Evolutionary conservation across 1,139 yeast species (phyloP).

Genomic region (Wickerhamomyces sp.): DNA sequence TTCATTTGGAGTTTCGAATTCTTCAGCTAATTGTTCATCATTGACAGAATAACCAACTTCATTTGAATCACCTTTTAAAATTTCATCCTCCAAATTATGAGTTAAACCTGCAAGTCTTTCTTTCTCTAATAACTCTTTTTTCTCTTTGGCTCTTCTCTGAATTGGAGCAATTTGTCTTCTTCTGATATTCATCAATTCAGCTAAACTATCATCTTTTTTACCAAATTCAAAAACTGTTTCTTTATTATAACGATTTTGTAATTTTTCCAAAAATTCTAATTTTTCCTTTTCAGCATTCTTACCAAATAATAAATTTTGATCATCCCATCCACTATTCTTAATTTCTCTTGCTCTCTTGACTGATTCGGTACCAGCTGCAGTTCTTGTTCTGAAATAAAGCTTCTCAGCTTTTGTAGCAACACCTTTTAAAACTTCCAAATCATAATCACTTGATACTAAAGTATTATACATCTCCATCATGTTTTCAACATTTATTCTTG

Average conservation of each 20-base stretch:
- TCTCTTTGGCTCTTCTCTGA: constrained; percentile 71
- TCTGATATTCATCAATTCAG: constrained; percentile 80
- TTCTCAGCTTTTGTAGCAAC: constrained; percentile 88
- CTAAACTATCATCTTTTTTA: constrained; percentile 64
- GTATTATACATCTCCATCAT: constrained; percentile 69
- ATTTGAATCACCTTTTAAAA: constrained; percentile 45
- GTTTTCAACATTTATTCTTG: constrained; percentile 65
- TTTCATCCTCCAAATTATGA: constrained; percentile 69
- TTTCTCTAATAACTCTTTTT: constrained; percentile 61
- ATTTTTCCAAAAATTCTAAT: constrained; percentile 62
- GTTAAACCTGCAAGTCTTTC: constrained; percentile 74
- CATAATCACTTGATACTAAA: constrained; percentile 61
- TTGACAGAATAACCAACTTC: constrained; percentile 54
- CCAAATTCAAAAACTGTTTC: constrained; percentile 94
- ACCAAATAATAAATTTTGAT: constrained; percentile 74
- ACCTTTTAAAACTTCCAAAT: constrained; percentile 55
- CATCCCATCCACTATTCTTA: constrained; percentile 82
- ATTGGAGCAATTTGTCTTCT: constrained; percentile 85
- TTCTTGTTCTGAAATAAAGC: constrained; percentile 78
- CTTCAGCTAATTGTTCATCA: constrained; percentile 47
- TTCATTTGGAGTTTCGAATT: constrained; percentile 63
- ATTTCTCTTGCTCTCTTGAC: constrained; percentile 81
- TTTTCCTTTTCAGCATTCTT: constrained; percentile 70
- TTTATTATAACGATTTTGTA: constrained; percentile 62
- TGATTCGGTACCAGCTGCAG: constrained; percentile 81